Base-by-base conservation (phyloP, 768 basidiomycete species). In the Naganishia vaughanmartiniae region DNA sequence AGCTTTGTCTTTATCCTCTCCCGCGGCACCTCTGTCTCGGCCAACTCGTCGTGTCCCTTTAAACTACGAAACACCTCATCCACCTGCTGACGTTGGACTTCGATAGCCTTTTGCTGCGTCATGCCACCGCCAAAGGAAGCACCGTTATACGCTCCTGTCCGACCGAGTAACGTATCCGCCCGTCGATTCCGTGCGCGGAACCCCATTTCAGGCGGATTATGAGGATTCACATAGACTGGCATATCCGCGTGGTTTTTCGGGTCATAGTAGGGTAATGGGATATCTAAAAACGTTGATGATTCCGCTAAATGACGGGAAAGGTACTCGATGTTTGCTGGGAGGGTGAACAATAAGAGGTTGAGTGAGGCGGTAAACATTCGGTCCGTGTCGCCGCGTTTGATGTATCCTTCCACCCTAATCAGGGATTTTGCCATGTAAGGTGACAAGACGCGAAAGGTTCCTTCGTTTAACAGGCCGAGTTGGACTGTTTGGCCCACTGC, bases 1-100 rank as follows among this genome's bases (percentile, higher is more conserved):
- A 99, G 84, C 56, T 83, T 85, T 26, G 96, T 96, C 45, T 89
- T 89, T 66, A 99, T 87, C 68, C 81, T 77, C 0, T 81, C 78
- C 26, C 82, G 81, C 66, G 94, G 87, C 24, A 45, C 39, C 79
- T 93, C 89, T 1, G 90, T 92, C 81, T 97, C 92, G 12, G 83
- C 80, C 28, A 98, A 83, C 74, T 97, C 94, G 73, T 90, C 91
- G 21, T 92, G 94, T 74, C 88, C 88, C 80, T 89, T 89, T 75
- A 98, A 77, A 74, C 86, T 92, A 83, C 90, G 89, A 84, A 97
- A 97, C 0, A 98, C 84, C 74, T 96, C 90, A 73, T 98, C 94
- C 17, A 97, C 89, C 78, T 97, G 94, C 79, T 87, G 90, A 73
- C 93, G 84, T 81, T 96, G 93, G 45, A 95, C 87, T 78, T 96